phyloP scores from a whole-genome alignment of 2,329 filamentous ascomycete species.

The Alternaria solani region DNA sequence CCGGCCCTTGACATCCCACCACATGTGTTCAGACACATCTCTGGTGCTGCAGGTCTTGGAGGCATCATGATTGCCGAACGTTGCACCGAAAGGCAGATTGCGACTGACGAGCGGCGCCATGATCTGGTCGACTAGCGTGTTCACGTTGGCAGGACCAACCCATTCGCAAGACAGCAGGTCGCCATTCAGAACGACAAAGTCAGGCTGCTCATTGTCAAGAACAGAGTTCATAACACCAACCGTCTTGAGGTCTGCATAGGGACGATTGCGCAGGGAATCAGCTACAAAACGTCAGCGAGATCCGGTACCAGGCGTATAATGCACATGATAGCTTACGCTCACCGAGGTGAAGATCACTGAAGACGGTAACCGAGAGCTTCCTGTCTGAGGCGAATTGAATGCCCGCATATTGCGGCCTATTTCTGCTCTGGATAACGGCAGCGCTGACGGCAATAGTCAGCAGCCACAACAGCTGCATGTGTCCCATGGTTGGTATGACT shows the following conservation, averaged over 20 bases:
- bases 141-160: slow-evolving; percentile 26
- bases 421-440: not conserved
- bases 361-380: slow-evolving; percentile 64
- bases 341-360: slow-evolving; percentile 76
- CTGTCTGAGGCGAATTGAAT: slow-evolving; percentile 42
- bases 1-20: slow-evolving; percentile 57
- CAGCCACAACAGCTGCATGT: slow-evolving; percentile 21
- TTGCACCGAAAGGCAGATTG: slow-evolving; percentile 68
- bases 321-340: slow-evolving; percentile 62
- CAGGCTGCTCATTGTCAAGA: slow-evolving; percentile 64
- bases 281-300: slow-evolving; percentile 21
- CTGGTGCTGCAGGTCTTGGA: slow-evolving; percentile 36
- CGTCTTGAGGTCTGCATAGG: slow-evolving; percentile 64
- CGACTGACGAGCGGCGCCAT: slow-evolving; percentile 60
- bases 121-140: slow-evolving; percentile 33
- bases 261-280: slow-evolving; percentile 12
- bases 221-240: slow-evolving; percentile 65
- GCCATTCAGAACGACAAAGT: slow-evolving; percentile 74
- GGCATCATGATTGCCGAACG: slow-evolving; percentile 75
- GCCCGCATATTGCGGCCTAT: slow-evolving; percentile 29
- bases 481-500: slow-evolving; percentile 28
- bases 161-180: slow-evolving; percentile 74
- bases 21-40: slow-evolving; percentile 36
- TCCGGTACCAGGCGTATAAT: not conserved
- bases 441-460: slow-evolving; percentile 15